These are phyloP conservation scores for Leccinum ponderosum DNA, from an alignment of 1,284 basidiomycete genomes.

Conservation along the genomic window DNA sequence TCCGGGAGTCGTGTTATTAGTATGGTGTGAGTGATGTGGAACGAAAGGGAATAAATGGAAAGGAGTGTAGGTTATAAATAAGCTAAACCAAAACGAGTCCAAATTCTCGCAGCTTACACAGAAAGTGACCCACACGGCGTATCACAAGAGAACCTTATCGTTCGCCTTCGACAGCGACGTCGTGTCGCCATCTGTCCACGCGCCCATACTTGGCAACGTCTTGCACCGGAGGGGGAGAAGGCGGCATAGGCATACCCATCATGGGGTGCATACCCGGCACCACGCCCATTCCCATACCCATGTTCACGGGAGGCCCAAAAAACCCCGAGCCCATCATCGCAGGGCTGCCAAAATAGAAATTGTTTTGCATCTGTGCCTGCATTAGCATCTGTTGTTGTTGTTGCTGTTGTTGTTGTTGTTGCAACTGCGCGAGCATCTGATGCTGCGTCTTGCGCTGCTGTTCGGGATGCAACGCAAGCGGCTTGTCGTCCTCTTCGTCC, in stretches of 20 bases:
- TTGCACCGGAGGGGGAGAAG: constrained; percentile 60
- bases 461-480: constrained; percentile 73
- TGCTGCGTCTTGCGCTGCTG: constrained; percentile 75
- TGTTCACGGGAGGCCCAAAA: constrained; percentile 51
- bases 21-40: constrained; percentile 5
- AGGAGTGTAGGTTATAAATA: constrained; percentile 4
- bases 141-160: constrained; percentile 20
- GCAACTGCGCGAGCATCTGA: constrained; percentile 61
- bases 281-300: constrained; percentile 14
- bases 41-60: not conserved
- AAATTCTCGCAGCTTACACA: constrained; percentile 7
- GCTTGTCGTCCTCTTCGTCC: constrained; percentile 51
- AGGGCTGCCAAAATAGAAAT: constrained; percentile 66
- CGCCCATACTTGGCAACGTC: constrained; percentile 65
- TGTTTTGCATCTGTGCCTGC: constrained; percentile 72
- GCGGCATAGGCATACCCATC: constrained; percentile 52
- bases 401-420: constrained; percentile 61
- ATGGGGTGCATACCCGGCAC: constrained; percentile 40
- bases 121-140: constrained; percentile 1
- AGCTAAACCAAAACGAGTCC: constrained; percentile 14
- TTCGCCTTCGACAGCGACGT: constrained; percentile 70
- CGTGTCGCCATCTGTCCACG: constrained; percentile 78
- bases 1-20: constrained; percentile 4
- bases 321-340: constrained; percentile 67
- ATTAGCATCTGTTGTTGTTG: constrained; percentile 70